Evolutionary conservation across 2,329 filamentous ascomycete species (phyloP).

Genomic region (Orbilia oligospora): DNA sequence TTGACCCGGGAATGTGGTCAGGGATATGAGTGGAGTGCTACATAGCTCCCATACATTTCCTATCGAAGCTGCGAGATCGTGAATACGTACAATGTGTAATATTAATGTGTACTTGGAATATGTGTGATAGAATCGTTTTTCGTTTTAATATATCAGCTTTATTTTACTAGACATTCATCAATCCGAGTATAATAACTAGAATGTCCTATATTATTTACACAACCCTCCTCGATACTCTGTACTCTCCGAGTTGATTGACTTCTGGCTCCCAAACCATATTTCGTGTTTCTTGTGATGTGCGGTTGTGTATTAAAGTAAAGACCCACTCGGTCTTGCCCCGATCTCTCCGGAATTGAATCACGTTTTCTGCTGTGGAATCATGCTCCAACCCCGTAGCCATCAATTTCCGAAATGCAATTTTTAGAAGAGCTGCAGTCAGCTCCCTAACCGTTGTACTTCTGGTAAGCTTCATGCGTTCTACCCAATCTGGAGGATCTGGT

Average conservation of each 20-base stretch:
- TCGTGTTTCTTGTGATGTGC: slow-evolving; percentile 10
- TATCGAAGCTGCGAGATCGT: background rate
- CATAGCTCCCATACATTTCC: background rate
- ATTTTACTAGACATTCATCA: no score
- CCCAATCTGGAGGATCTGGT: background rate
- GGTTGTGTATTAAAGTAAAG: slow-evolving; percentile 15
- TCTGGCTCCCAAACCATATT: slow-evolving; percentile 19
- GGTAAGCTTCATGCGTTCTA: background rate
- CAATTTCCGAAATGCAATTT: background rate
- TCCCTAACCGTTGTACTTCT: slow-evolving; percentile 20
- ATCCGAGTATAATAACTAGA: no score
- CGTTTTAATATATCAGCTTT: no score
- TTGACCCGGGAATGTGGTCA: slow-evolving; percentile 54
- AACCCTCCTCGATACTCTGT: background rate
- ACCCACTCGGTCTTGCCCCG: background rate
- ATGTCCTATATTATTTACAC: background rate
- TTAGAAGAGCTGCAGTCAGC: slow-evolving; percentile 4
- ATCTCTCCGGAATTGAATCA: background rate
- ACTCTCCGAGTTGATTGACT: background rate
- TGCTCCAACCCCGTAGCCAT: background rate
- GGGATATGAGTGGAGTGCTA: background rate
- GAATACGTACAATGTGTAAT: no score
- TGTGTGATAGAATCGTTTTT: no score
- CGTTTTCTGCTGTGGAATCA: slow-evolving; percentile 14
- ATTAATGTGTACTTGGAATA: no score